Conservation (phyloP, 2,329 filamentous ascomycete species). For the Ophiognomonia clavigignenti-juglandacearum region DNA sequence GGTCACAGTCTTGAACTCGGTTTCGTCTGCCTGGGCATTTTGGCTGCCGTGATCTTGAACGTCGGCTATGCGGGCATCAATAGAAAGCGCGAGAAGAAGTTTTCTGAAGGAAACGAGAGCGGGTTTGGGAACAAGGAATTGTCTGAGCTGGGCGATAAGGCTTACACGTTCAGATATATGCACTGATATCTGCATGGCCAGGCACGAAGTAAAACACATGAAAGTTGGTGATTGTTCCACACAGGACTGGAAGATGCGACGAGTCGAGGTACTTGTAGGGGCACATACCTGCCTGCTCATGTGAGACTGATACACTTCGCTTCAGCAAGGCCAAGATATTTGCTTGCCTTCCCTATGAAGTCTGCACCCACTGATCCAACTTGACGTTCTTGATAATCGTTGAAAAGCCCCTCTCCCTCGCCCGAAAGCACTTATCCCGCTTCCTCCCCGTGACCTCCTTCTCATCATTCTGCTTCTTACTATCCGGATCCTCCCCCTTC, state of each 20-base stretch:
- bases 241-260: no score
- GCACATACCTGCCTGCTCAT: no score
- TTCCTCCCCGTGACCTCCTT: conserved; percentile 34
- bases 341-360: no score
- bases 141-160: conserved; percentile 55
- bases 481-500: conserved; percentile 27
- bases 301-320: no score
- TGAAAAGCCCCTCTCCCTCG: conserved; percentile 17
- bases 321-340: no score
- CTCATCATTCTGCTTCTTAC: conserved; percentile 17
- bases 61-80: conserved; percentile 55
- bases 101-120: conserved; percentile 38
- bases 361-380: conserved; percentile 14
- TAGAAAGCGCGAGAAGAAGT: conserved; percentile 44
- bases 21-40: conserved; percentile 41
- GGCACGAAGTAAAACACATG: not conserved
- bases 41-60: conserved; percentile 38
- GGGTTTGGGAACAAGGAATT: conserved; percentile 42
- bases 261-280: no score
- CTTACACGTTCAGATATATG: conserved; percentile 60
- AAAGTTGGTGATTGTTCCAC: no score
- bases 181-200: conserved; percentile 19
- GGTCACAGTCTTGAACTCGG: conserved; percentile 41
- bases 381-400: conserved; percentile 15
- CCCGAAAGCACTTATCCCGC: conserved; percentile 18